A percentile compares a stretch with the other conserved stretches of the same genome.
Evolutionary conservation across 306 rosid species (phyloP).

Genomic region (Lagenaria siceraria): DNA sequence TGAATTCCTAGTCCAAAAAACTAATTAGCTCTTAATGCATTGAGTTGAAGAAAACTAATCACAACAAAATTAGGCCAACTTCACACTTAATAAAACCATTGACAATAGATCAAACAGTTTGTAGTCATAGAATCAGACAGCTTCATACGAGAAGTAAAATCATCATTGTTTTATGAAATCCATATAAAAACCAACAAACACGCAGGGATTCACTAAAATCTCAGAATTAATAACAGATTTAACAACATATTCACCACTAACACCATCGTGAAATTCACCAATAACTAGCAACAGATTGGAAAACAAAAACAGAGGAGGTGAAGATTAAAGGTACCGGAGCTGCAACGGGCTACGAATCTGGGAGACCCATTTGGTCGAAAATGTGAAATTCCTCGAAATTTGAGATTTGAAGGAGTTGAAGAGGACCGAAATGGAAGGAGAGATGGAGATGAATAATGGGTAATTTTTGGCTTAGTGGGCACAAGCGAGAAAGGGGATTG

Average conservation of each 20-base stretch:
- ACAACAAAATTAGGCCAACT: neutral
- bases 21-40: neutral
- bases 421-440: slow-evolving; percentile 8
- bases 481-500: slow-evolving; percentile 12
- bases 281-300: neutral
- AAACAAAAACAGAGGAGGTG: neutral
- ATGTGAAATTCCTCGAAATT: slow-evolving; percentile 15
- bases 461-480: slow-evolving; percentile 14
- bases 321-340: slow-evolving; percentile 31
- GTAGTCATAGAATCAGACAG: neutral
- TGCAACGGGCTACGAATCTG: slow-evolving; percentile 22
- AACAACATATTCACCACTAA: neutral
- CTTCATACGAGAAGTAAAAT: neutral
- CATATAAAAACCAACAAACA: neutral
- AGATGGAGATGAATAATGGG: slow-evolving; percentile 9
- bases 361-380: slow-evolving; percentile 16
- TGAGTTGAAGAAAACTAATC: neutral
- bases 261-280: neutral
- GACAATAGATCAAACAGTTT: neutral
- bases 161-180: neutral
- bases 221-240: neutral
- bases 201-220: neutral
- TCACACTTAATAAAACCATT: neutral
- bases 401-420: slow-evolving; percentile 9
- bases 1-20: neutral